Evolutionary conservation across 208 protist species (phyloP), one percentile per base, ranked within the genome.

Genomic region (Leishmania martiniquensis): DNA sequence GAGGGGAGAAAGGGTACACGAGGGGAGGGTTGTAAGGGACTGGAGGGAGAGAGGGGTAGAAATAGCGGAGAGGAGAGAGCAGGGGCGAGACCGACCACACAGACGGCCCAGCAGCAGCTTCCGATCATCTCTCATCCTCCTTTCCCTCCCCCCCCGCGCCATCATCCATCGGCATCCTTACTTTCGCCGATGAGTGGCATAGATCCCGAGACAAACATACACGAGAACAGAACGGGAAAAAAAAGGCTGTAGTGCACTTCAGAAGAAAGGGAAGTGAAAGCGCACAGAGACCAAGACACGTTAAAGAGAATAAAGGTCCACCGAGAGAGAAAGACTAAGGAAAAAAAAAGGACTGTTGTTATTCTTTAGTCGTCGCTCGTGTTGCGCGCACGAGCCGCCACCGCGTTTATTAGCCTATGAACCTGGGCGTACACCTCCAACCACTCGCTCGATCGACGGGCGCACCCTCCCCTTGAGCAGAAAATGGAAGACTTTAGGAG

Each of bases 371-470:
- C 37, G 57, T 63, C 29, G 32, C 29, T 37, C 37, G 10, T 63
- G 57, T 63, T 9, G 60, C 7, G 34, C 17, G 37, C 39, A 29
- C 22, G 17, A 67, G 12, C 34, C 17, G 20, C 60, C 15, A 17
- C 47, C 6, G 44, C 32, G 44, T 75, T 34, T 44, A 5, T 25
- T 45, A 13, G 22, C 65, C 13, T 65, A 37, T 45, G 55, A 42
- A 37, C 34, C 20, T 65, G 39, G 34, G 55, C 65, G 55, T 65
- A 75, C n/a, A 75, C 57, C 39, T 57, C 39, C 49, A 13, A n/a
- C 57, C 39, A 29, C 29, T 42, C 55, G 65, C 49, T 20, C 34
- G 34, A 67, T 42, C 34, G 34, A 29, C n/a, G 13, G 13, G 34
- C 37, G 60, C 44, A 67, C 2, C 13, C 1, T 45, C 60, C 20